Evolutionary conservation across 2,329 filamentous ascomycete genomes (phyloP), one percentile per base, ranked within the genome.

Genomic region (Aspergillus persii): DNA sequence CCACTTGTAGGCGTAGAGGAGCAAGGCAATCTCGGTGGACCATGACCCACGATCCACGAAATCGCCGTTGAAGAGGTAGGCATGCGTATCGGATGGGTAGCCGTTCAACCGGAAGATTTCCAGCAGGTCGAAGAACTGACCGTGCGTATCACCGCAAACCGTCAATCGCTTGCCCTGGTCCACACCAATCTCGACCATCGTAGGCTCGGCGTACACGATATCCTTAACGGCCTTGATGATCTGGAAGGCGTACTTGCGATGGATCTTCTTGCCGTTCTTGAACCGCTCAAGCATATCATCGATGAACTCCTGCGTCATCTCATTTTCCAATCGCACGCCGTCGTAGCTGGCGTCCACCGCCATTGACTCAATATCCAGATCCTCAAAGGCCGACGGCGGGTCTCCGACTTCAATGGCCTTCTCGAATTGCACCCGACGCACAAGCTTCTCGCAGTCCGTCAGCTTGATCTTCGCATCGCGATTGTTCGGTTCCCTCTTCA

Each of bases 1-100:
- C 94, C 92, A 96, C 81, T 99, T 99, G 84, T 96, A 96, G 49
- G 94, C 90, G 76, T 97, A 99, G 23, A 99, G 83, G 9, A 97
- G 82, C 50, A 99, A 83, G 9, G 92, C 94, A 67, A 99, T 96
- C 75, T 99, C 95, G n/a, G 89, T 92, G 6, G 94, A 98, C 95
- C 95, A 99, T 41, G 92, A 97, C 30, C 95, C 95, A 74, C 95
- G 87, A 75, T 99, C 95, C 56, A 99, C 95, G 72, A 99, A 99
- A 78, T 99, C 95, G 65, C 95, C 95, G 75, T 99, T 99, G 84
- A 99, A 99, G 11, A 99, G 84, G 74, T 98, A 99, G 75, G 88
- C 90, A 74, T 98, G 92, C 73, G 90, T 91, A 62, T 94, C 91
- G 15, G 84, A 86, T 0, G 95, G 95, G 63, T 83, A 85, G 47